Percentiles rank a stretch among this genome's conserved stretches.
Conservation (phyloP, 2,329 filamentous ascomycete genomes). For the Colletotrichum sp. region DNA sequence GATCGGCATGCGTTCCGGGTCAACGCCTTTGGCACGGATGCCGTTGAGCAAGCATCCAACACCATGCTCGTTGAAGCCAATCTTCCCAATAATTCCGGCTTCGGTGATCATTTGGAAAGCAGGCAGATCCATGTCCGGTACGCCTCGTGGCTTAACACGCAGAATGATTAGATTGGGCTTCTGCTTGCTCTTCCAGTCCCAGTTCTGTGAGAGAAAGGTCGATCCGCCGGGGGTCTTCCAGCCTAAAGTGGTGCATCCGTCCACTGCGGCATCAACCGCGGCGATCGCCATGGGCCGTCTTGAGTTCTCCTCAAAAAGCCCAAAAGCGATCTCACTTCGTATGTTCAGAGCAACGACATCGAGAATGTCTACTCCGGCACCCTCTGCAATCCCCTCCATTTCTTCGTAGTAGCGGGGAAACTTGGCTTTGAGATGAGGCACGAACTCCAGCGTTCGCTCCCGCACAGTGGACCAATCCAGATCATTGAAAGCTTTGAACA, state of each 20-base stretch:
- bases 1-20: neutral
- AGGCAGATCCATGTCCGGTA: constrained; percentile 33
- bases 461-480: neutral
- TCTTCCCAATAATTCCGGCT: constrained; percentile 67
- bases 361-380: neutral
- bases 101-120: constrained; percentile 63
- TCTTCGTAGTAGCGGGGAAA: neutral
- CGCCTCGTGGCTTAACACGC: neutral
- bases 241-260: neutral
- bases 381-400: neutral
- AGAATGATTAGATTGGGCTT: neutral
- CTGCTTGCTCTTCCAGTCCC: neutral
- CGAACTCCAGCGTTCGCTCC: neutral
- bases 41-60: constrained; percentile 44
- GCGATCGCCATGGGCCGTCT: neutral
- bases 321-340: neutral
- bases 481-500: neutral
- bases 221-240: neutral
- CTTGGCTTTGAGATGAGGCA: neutral
- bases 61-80: constrained; percentile 64
- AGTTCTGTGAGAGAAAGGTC: neutral
- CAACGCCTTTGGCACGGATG: neutral
- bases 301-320: neutral
- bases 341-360: neutral
- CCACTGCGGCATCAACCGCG: neutral